phyloP scores from a whole-genome alignment of 2,329 filamentous ascomycete species.

The Parasarocladium wereldwijsianum region DNA sequence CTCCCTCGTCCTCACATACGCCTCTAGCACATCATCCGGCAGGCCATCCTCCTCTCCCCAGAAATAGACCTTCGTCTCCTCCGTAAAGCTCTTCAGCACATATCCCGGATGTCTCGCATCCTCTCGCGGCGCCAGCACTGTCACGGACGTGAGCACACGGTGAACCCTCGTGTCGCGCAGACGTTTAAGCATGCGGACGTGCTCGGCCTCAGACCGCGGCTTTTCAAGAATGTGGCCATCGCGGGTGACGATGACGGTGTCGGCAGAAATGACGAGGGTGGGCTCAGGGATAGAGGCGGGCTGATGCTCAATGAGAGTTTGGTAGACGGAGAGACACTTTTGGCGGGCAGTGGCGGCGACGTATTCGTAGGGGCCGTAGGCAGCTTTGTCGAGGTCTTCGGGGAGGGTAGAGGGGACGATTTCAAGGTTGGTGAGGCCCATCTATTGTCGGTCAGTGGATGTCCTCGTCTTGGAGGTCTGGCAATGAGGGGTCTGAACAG shows the following conservation, averaged over 20 bases:
- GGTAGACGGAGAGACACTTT: constrained; percentile 66
- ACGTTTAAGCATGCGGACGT: constrained; percentile 69
- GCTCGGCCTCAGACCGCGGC: constrained; percentile 65
- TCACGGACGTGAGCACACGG: constrained; percentile 75
- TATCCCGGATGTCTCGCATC: constrained; percentile 79
- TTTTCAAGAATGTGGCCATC: constrained; percentile 79
- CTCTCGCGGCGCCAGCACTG: constrained; percentile 66
- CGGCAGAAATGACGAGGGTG: constrained; percentile 73
- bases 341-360: constrained; percentile 72
- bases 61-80: constrained; percentile 88
- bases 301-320: constrained; percentile 26
- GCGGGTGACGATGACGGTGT: constrained; percentile 73
- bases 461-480: background rate
- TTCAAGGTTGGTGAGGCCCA: constrained; percentile 72
- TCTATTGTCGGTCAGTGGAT: no score
- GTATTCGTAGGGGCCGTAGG: constrained; percentile 73
- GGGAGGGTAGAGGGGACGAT: constrained; percentile 69
- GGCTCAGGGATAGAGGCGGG: constrained; percentile 46
- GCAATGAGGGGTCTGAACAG: background rate
- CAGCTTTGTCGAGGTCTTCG: constrained; percentile 69
- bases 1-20: constrained; percentile 71
- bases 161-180: constrained; percentile 66
- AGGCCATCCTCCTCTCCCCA: constrained; percentile 44
- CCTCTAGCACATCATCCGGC: constrained; percentile 67
- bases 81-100: constrained; percentile 62